Evolutionary conservation across 345 rosid species (phyloP).

Genomic region (Euphorbia peplus): DNA sequence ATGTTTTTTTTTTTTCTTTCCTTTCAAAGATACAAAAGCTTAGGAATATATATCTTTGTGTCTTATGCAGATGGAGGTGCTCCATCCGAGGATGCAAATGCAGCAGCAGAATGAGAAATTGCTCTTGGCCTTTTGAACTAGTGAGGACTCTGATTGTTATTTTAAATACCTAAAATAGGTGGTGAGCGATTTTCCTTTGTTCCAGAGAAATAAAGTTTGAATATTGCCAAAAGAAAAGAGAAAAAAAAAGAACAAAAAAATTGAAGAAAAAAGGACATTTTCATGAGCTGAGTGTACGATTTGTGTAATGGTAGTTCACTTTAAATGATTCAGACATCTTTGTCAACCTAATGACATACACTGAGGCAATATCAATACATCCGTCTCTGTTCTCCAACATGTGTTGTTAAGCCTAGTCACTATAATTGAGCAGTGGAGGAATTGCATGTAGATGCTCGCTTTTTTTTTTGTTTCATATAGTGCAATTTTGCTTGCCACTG

Average conservation of each 20-base stretch:
- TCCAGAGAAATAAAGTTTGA: slow-evolving; percentile 32
- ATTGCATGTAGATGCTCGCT: no score
- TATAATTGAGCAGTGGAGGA: no score
- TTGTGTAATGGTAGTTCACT: not conserved
- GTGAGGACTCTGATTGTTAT: slow-evolving; percentile 31
- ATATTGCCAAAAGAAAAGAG: slow-evolving; percentile 20
- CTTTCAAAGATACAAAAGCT: not conserved
- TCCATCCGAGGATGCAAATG: no score
- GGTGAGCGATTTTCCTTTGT: slow-evolving; percentile 28
- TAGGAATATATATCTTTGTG: not conserved
- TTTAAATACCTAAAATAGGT: slow-evolving; percentile 30
- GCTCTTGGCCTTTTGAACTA: slow-evolving; percentile 12
- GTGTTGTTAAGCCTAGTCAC: no score
- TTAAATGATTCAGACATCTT: slow-evolving; percentile 3
- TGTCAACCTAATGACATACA: not conserved
- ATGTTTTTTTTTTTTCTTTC: not conserved
- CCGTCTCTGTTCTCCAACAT: not conserved
- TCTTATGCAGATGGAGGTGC: slow-evolving; percentile 47
- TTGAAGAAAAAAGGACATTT: not conserved
- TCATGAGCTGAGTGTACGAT: slow-evolving; percentile 17
- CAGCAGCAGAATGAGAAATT: slow-evolving; percentile 35
- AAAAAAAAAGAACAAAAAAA: not conserved
- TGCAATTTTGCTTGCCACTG: no score
- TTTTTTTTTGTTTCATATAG: no score
- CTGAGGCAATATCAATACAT: not conserved